Evolutionary conservation across 2,329 filamentous ascomycete genomes (phyloP).

Genomic region (Fusarium coffeatum): DNA sequence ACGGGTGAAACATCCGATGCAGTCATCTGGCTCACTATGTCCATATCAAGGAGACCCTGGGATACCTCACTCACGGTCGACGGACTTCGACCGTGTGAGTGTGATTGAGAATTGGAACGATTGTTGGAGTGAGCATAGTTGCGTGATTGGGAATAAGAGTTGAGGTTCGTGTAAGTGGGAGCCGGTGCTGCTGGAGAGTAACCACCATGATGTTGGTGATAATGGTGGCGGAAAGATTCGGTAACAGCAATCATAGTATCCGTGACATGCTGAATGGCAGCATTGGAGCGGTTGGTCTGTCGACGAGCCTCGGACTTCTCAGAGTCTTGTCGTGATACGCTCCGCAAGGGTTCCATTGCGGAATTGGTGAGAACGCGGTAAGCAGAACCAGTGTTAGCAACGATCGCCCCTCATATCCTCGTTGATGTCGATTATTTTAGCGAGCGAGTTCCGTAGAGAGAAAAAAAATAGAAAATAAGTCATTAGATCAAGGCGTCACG

Average conservation of each 20-base stretch:
- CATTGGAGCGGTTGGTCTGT: constrained; percentile 28
- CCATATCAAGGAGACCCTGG: constrained; percentile 32
- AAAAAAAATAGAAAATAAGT: not conserved
- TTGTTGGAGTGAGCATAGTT: constrained; percentile 2
- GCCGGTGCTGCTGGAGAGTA: constrained; percentile 35
- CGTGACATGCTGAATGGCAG: constrained; percentile 37
- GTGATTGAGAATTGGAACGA: constrained; percentile 4
- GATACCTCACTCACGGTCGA: constrained; percentile 41
- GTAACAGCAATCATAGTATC: constrained; percentile 46
- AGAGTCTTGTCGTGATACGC: constrained; percentile 32
- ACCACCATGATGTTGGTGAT: constrained; percentile 32
- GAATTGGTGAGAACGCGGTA: constrained; percentile 20
- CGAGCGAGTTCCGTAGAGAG: not conserved
- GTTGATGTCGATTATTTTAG: not conserved
- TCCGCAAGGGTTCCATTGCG: constrained; percentile 41
- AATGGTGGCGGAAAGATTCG: constrained; percentile 44
- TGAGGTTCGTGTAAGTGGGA: constrained; percentile 36
- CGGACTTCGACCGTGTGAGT: constrained; percentile 32
- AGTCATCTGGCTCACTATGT: constrained; percentile 36
- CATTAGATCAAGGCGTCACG: not conserved
- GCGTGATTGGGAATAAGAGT: constrained; percentile 1
- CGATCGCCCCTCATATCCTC: constrained; percentile 22
- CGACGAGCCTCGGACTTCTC: constrained; percentile 41
- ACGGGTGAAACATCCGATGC: constrained; percentile 36
- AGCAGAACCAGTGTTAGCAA: constrained; percentile 26